Base-by-base conservation (phyloP, 306 rosid species). In the Sphenostylis stenocarpa region DNA sequence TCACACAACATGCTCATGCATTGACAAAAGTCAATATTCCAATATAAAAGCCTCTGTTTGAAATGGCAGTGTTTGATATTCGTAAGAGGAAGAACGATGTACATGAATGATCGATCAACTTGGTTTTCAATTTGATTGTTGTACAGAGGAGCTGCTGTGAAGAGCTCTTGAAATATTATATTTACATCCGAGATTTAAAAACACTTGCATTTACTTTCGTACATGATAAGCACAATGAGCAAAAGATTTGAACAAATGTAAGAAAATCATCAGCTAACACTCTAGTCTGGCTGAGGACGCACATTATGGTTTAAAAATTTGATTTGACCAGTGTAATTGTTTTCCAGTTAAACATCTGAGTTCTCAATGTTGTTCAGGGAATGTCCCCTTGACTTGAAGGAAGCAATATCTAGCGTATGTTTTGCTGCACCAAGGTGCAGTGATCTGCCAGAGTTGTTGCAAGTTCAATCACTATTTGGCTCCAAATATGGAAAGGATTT, bases 401-500 rank as follows among this genome's bases (percentile, higher is more conserved):
- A 91, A 85, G 97, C 98, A 58, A 88, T 94, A 86, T 90, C 94
- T 24, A 91, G 97, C 62, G 73, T 94, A 81, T 88, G 96, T 83
- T 94, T 94, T 87, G 96, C 96, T 63, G 97, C 98, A 44, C 98
- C 97, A 43, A 88, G 98, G 72, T 91, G 98, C 74, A 87, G 93
- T 3, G 97, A 91, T 85, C 90, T 94, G 49, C 86, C 97, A 1
- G 98, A 94, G 86, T 85, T 94, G 81, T 72, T 90, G 77, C 98
- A 94, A 84, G 98, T 91, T 85, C 98, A 91, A 82, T 31, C 86
- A 67, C 84, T 84, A 73, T 94, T 94, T 89, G 86, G 77, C 12
- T 67, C 91, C 51, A 94, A 94, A 87, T 94, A 91, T 63, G 96
- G 98, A 38, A 94, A 86, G 79, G 91, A 87, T 78, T 94, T 94